Evolutionary conservation across 768 basidiomycete genomes (phyloP).

Genomic region (Amanita rimosa): DNA sequence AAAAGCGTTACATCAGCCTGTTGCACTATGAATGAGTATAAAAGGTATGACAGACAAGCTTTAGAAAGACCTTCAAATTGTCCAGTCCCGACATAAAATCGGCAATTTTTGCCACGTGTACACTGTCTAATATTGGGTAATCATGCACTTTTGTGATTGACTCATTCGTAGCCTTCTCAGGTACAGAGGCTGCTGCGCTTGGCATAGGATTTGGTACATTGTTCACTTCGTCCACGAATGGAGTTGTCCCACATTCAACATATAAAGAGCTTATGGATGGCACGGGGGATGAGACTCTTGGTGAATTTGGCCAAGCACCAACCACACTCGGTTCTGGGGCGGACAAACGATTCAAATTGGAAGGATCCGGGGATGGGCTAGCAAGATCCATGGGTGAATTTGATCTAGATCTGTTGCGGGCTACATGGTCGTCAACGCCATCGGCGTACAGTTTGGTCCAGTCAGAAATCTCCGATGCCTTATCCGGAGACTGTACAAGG

Average conservation of each 20-base stretch:
- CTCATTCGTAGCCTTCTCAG: neutral
- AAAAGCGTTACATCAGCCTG: constrained; percentile 1
- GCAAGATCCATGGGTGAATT: constrained; percentile 7
- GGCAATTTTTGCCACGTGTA: neutral
- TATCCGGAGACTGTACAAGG: neutral
- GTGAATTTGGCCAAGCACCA: constrained; percentile 32
- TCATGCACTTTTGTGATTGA: neutral
- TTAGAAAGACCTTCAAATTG: neutral
- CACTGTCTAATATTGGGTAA: neutral
- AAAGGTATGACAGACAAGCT: neutral
- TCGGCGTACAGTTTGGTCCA: neutral
- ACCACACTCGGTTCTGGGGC: constrained; percentile 25
- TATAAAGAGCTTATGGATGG: constrained; percentile 5
- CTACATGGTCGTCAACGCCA: neutral
- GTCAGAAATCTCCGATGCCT: neutral
- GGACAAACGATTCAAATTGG: neutral
- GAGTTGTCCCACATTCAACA: constrained; percentile 1
- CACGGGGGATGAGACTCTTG: constrained; percentile 19
- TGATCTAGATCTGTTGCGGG: neutral
- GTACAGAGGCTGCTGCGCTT: neutral
- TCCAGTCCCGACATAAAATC: neutral
- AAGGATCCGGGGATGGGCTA: constrained; percentile 7
- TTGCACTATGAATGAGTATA: neutral
- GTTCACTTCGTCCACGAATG: neutral
- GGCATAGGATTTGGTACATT: neutral